Base-by-base conservation (phyloP, 768 basidiomycete genomes). In the Termitomyces heimii region DNA sequence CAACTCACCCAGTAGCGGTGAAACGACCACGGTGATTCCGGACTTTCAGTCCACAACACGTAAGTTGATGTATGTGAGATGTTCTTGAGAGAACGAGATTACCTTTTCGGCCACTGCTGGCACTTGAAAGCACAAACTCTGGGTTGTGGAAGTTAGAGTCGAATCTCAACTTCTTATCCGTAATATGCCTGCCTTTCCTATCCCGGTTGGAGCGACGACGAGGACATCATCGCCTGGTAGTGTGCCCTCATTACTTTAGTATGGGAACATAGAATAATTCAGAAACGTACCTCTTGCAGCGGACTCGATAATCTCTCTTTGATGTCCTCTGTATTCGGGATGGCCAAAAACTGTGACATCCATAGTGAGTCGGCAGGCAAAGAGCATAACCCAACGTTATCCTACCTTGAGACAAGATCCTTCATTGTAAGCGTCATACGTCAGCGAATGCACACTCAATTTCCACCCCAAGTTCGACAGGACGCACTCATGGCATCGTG, bases 81-180 rank as follows among this genome's bases (percentile, higher is more conserved):
- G 18, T 48, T 39, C 32, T 31, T 22, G 12, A 37, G 10, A 35
- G 45, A 48, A 43, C 13, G 18, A 31, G 18, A 62, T 53, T 57
- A 87, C 88, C 56, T 81, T 74, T 40, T 78, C 81, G 9, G 84
- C 83, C 34, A 87, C 71, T 0, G 92, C 91, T 44, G 92, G 92
- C 29, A 92, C 73, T 71, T 93, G 92, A 65, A 93, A 94, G 69
- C 92, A 94, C 4, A 94, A 64, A 63, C 89, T 92, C 89, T 92
- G 12, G 28, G 26, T 51, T 4, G 22, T 48, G 5, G 52, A 46
- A 13, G 43, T 54, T 34, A 35, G 44, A 55, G 22, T 26, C 4
- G 7, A 22, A 35, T 35, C 43, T n/a, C 31, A 14, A 46, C 37
- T 37, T 31, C 35, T 28, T 39, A 29, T 14, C 8, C 35, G 26